Conservation (phyloP, 129 eudicot species). For the Chrysanthemum seticuspe region DNA sequence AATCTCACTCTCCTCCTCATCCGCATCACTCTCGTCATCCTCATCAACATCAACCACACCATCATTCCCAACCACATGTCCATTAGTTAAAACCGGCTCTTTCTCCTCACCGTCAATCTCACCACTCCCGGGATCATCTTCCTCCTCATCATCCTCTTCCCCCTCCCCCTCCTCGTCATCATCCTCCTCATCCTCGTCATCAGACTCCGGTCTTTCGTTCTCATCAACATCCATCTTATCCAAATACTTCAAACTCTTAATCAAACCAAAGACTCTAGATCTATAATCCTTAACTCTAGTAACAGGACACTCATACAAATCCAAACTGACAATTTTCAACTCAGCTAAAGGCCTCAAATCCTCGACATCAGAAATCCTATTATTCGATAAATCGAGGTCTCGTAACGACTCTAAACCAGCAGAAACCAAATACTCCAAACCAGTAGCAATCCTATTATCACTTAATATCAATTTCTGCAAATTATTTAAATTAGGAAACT, state of each 20-base stretch:
- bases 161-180: conserved; percentile 60
- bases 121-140: conserved; percentile 96
- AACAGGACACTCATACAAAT: conserved; percentile 96
- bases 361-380: conserved; percentile 68
- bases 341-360: conserved; percentile 88
- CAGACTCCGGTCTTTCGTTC: conserved; percentile 87
- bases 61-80: conserved; percentile 52
- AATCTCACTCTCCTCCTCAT: conserved; percentile 89
- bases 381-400: conserved; percentile 93
- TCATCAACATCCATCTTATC: conserved; percentile 95
- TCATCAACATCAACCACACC: conserved; percentile 92
- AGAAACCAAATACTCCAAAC: conserved; percentile 68
- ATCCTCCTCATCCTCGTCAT: conserved; percentile 82
- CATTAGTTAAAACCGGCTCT: conserved; percentile 44
- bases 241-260: conserved; percentile 75
- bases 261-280: conserved; percentile 89
- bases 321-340: conserved; percentile 72
- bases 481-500: conserved; percentile 70
- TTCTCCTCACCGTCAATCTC: conserved; percentile 83
- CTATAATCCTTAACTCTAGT: conserved; percentile 93
- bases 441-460: conserved; percentile 86
- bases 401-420: conserved; percentile 75
- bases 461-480: conserved; percentile 71
- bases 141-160: conserved; percentile 56
- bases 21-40: conserved; percentile 96